Evolutionary conservation across 2,329 filamentous ascomycete genomes (phyloP).

Genomic region (Ceratocystis diversiconidia): DNA sequence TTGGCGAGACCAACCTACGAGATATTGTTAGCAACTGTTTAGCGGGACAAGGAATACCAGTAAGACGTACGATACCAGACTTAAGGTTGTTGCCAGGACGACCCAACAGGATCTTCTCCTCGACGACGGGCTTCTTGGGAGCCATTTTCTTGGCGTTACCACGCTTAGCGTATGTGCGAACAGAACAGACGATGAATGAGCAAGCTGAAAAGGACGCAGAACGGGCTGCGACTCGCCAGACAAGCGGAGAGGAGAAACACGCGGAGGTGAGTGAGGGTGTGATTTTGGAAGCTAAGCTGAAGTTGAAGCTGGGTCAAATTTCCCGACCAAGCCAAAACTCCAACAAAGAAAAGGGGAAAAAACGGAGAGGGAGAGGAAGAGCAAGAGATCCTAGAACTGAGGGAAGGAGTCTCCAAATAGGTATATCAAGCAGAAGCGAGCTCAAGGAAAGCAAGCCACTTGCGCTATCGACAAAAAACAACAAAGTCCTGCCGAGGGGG

Average conservation of each 20-base stretch:
- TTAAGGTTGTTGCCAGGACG: constrained; percentile 96
- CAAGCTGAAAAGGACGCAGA: constrained; percentile 35
- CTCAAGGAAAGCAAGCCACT: not conserved
- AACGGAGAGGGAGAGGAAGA: not conserved
- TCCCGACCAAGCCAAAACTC: constrained; percentile 6
- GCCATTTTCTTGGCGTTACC: constrained; percentile 59
- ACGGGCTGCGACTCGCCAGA: constrained; percentile 46
- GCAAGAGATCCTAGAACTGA: not conserved
- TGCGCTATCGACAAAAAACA: constrained; percentile 18
- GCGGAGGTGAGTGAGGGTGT: constrained; percentile 25
- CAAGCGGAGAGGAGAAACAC: constrained; percentile 39
- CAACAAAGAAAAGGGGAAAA: not conserved
- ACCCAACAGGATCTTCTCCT: constrained; percentile 94
- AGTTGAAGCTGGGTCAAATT: constrained; percentile 9
- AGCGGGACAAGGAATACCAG: not conserved
- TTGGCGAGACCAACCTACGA: constrained; percentile 88
- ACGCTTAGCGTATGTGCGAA: constrained; percentile 41
- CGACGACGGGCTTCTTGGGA: constrained; percentile 81
- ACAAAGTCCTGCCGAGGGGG: constrained; percentile 17
- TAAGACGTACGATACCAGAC: constrained; percentile 77
- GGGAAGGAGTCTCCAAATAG: not conserved
- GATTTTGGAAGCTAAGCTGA: constrained; percentile 12
- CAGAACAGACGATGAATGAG: constrained; percentile 27
- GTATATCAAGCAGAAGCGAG: not conserved
- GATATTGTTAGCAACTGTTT: not conserved